Conservation (phyloP, 805 yeast genomes). For the Pichia nakasei region DNA sequence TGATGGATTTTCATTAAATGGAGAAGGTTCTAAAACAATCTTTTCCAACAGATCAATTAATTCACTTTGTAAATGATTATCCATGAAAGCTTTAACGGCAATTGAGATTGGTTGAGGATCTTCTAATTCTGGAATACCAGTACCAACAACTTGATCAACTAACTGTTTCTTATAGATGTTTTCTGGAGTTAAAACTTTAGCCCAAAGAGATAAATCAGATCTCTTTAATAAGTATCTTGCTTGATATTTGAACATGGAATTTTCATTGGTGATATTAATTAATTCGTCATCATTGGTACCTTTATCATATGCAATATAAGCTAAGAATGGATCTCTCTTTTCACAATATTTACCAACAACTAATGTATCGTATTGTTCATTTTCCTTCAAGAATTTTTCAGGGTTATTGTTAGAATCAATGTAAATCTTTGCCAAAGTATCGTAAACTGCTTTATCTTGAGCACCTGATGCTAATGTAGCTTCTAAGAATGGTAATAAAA, state of each 20-base stretch:
- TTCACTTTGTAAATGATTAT: conserved; percentile 85
- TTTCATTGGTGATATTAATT: conserved; percentile 88
- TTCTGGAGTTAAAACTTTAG: conserved; percentile 61
- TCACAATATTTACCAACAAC: conserved; percentile 98
- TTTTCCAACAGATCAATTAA: conserved; percentile 91
- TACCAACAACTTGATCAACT: conserved; percentile 88
- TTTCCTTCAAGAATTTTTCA: conserved; percentile 90
- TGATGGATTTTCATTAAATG: conserved; percentile 91
- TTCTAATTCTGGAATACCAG: conserved; percentile 89
- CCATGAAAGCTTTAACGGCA: conserved; percentile 94
- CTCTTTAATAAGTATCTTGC: conserved; percentile 90
- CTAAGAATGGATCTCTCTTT: conserved; percentile 96
- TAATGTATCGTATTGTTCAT: conserved; percentile 81
- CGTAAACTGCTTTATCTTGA: conserved; percentile 84
- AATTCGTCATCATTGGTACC: conserved; percentile 89
- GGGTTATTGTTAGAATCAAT: conserved; percentile 97
- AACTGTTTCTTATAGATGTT: conserved; percentile 85
- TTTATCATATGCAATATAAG: conserved; percentile 94
- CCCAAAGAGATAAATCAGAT: conserved; percentile 82
- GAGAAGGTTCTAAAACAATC: conserved; percentile 94
- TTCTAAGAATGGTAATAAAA: conserved; percentile 88
- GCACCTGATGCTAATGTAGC: conserved; percentile 76
- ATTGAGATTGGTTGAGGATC: conserved; percentile 92
- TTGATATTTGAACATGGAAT: conserved; percentile 97
- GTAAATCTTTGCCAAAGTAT: conserved; percentile 94